Percentiles rank a stretch among this genome's conserved stretches.
phyloP scores from a whole-genome alignment of 257 asterid genomes.

The Perilla frutescens region DNA sequence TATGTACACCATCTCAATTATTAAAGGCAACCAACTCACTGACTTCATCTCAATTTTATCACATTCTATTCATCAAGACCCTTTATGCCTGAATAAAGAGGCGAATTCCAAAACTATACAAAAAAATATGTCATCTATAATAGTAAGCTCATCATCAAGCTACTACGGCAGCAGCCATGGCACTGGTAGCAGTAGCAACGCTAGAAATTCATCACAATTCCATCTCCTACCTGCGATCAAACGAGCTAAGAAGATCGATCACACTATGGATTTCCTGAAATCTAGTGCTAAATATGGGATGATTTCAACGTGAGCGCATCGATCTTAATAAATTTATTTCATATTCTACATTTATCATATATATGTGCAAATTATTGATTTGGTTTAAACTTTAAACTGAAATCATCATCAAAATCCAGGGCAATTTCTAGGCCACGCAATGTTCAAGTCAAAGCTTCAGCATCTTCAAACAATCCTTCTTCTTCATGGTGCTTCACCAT shows the following conservation, averaged over 20 bases:
- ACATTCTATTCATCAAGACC: slow-evolving; percentile 11
- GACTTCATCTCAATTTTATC: neutral
- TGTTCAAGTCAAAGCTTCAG: slow-evolving; percentile 30
- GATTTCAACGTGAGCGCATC: slow-evolving; percentile 31
- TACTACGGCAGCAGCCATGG: slow-evolving; percentile 27
- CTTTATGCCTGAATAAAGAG: slow-evolving; percentile 10
- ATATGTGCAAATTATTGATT: neutral
- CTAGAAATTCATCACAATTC: too few relatives aligned
- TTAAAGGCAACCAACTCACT: too few relatives aligned
- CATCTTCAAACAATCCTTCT: slow-evolving; percentile 33
- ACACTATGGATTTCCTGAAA: slow-evolving; percentile 21
- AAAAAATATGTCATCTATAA: slow-evolving; percentile 19
- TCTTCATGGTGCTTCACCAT: slow-evolving; percentile 34
- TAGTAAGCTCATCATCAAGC: slow-evolving; percentile 27
- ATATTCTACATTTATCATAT: neutral
- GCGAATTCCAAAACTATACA: neutral
- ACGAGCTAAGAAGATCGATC: slow-evolving; percentile 18
- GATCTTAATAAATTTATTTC: neutral
- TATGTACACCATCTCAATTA: too few relatives aligned
- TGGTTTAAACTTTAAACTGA: neutral
- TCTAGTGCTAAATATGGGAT: slow-evolving; percentile 37
- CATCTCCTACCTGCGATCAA: slow-evolving; percentile 20
- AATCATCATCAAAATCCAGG: slow-evolving; percentile 1
- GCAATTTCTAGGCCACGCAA: slow-evolving; percentile 12
- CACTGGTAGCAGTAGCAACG: neutral